These are phyloP conservation scores for Apiospora hydei DNA, from an alignment of 2,329 filamentous ascomycete genomes.

Conservation along the genomic window DNA sequence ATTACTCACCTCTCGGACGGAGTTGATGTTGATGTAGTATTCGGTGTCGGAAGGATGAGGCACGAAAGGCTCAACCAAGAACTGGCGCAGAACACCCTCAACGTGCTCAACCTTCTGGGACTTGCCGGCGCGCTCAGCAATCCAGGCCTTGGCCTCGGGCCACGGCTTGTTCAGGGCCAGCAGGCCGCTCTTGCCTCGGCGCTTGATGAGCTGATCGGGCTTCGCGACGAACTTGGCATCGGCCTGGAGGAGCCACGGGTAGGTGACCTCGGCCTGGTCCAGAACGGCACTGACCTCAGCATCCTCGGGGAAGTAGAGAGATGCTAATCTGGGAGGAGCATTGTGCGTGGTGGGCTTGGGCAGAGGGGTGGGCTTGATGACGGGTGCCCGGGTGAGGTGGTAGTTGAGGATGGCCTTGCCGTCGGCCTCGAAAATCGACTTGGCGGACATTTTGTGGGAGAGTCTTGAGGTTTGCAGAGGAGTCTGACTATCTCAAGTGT, in stretches of 20 bases:
- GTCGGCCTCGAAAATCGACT: slow-evolving; percentile 98
- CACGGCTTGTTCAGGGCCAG: slow-evolving; percentile 97
- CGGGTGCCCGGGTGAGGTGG: slow-evolving; percentile 95
- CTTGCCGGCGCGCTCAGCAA: slow-evolving; percentile 92
- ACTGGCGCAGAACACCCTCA: slow-evolving; percentile 87
- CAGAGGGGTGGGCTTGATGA: slow-evolving; percentile 98
- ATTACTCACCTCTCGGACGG: slow-evolving; percentile 92
- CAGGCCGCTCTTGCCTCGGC: slow-evolving; percentile 97
- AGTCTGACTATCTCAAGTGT: slow-evolving; percentile 35
- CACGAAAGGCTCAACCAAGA: slow-evolving; percentile 98
- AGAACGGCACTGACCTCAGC: slow-evolving; percentile 83
- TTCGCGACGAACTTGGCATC: slow-evolving; percentile 97
- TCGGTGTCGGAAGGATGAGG: slow-evolving; percentile 94
- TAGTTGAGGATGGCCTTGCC: slow-evolving; percentile 99
- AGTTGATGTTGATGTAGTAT: slow-evolving; percentile 99
- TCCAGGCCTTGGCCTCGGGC: slow-evolving; percentile 92
- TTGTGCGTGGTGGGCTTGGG: slow-evolving; percentile 87
- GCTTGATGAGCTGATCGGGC: slow-evolving; percentile 99
- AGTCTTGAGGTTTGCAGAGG: slow-evolving; percentile 34
- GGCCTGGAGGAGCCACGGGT: slow-evolving; percentile 88
- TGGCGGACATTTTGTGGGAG: slow-evolving; percentile 79
- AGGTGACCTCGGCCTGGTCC: slow-evolving; percentile 94
- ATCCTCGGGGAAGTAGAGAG: slow-evolving; percentile 91
- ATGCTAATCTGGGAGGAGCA: slow-evolving; percentile 86
- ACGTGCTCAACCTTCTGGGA: slow-evolving; percentile 91